Conservation (phyloP, 2,329 filamentous ascomycete species). For the Magnaporthales sp. region DNA sequence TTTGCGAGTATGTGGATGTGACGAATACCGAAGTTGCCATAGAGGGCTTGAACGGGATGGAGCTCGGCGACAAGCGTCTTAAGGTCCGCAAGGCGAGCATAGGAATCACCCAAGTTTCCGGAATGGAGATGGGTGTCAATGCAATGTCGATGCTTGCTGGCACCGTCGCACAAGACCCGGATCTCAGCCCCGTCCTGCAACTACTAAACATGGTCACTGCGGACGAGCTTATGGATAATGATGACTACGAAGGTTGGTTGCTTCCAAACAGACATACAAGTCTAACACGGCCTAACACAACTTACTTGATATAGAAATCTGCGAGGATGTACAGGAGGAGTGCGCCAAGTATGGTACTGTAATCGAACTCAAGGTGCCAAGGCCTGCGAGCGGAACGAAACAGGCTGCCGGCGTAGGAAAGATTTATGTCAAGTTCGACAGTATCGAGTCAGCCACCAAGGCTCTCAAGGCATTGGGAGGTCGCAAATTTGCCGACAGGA, state of each 20-base stretch:
- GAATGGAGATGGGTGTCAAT: conserved; percentile 90
- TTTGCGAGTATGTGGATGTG: conserved; percentile 86
- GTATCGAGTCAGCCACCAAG: conserved; percentile 66
- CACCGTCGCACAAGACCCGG: conserved; percentile 69
- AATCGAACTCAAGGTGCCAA: conserved; percentile 83
- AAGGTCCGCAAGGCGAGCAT: conserved; percentile 86
- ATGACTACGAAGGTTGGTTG: conserved; percentile 78
- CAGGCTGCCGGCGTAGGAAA: conserved; percentile 89
- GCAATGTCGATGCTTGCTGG: conserved; percentile 97
- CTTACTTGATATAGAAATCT: conserved; percentile 61
- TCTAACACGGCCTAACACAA: conserved; percentile 23
- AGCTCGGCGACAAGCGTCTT: conserved; percentile 77
- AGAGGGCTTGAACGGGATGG: conserved; percentile 87
- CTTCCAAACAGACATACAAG: neutral
- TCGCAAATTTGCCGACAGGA: conserved; percentile 91
- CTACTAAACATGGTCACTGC: conserved; percentile 97
- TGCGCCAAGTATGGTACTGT: conserved; percentile 85
- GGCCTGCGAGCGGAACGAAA: conserved; percentile 73
- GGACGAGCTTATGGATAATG: conserved; percentile 86
- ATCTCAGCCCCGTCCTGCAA: conserved; percentile 78
- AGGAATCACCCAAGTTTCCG: conserved; percentile 84
- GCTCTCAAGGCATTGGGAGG: conserved; percentile 86
- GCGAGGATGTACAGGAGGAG: conserved; percentile 88
- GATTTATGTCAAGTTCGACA: conserved; percentile 93
- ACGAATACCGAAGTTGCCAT: conserved; percentile 74